Conservation (phyloP, 139 green algal species). For the Coelastrella sp. region DNA sequence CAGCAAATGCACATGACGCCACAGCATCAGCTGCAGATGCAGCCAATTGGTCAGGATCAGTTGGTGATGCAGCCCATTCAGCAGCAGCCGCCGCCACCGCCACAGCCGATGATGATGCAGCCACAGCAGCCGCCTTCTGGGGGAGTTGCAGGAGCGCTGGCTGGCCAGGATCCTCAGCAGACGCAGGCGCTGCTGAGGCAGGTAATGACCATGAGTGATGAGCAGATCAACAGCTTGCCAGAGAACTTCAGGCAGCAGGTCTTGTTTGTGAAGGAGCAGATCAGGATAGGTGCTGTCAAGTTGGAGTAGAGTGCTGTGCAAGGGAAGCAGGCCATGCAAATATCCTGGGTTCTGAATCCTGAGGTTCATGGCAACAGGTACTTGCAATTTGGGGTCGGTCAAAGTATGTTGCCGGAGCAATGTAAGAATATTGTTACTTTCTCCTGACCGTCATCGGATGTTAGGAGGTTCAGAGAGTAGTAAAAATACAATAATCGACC, state of each 20-base stretch:
- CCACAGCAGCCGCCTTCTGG: slow-evolving; percentile 30
- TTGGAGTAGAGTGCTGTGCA: slow-evolving; percentile 29
- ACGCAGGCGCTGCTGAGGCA: slow-evolving; percentile 81
- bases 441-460: too few species aligned
- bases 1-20: slow-evolving; percentile 39
- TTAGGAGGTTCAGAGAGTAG: too few species aligned
- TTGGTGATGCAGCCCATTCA: slow-evolving; percentile 32
- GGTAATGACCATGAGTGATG: slow-evolving; percentile 86
- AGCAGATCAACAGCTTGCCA: slow-evolving; percentile 90
- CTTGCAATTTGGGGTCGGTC: too few species aligned
- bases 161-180: slow-evolving; percentile 15
- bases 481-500: too few species aligned
- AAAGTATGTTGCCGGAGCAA: too few species aligned
- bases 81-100: slow-evolving; percentile 51
- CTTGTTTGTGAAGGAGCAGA: slow-evolving; percentile 82
- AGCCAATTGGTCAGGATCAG: slow-evolving; percentile 40
- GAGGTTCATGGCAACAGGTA: too few species aligned
- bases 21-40: slow-evolving; percentile 41
- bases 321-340: background rate
- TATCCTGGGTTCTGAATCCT: too few species aligned
- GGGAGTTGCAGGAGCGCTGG: slow-evolving; percentile 25
- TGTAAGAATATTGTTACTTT: too few species aligned
- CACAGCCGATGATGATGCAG: slow-evolving; percentile 44
- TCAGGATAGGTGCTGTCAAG: slow-evolving; percentile 48
- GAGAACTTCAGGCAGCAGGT: slow-evolving; percentile 89